Evolutionary conservation across 371 early-diverging fungal species (phyloP).

Genomic region (Blastocladiella emersonii): DNA sequence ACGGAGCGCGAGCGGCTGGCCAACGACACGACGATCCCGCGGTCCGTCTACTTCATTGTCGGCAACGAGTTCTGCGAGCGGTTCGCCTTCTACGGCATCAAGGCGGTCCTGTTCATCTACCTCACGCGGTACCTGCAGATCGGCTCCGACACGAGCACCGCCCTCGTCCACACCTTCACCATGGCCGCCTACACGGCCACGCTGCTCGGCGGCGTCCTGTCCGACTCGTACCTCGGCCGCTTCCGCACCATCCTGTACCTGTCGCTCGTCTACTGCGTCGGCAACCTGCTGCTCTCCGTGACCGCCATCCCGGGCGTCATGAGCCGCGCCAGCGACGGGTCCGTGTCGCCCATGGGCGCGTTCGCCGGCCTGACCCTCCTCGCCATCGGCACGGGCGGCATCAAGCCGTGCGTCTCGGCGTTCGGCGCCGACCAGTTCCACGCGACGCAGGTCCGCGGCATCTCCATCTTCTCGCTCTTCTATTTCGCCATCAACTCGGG

Average conservation of each 20-base stretch:
- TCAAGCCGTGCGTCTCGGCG: constrained; percentile 18
- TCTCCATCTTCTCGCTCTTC: constrained; percentile 16
- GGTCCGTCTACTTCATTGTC: constrained; percentile 14
- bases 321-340: neutral
- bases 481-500: constrained; percentile 27
- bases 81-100: constrained; percentile 21
- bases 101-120: constrained; percentile 21
- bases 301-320: constrained; percentile 12
- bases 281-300: constrained; percentile 13
- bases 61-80: constrained; percentile 29
- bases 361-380: constrained; percentile 15
- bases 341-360: constrained; percentile 6
- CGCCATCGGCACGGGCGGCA: constrained; percentile 27
- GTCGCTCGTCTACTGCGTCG: constrained; percentile 16
- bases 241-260: constrained; percentile 20
- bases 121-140: constrained; percentile 8
- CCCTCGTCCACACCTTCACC: constrained; percentile 19
- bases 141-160: constrained; percentile 9
- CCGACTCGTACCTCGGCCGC: constrained; percentile 20
- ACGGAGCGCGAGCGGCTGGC: too few relatives aligned
- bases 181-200: constrained; percentile 21
- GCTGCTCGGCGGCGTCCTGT: constrained; percentile 20
- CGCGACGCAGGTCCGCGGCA: constrained; percentile 3
- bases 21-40: neutral
- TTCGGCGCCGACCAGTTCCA: constrained; percentile 20